Base-by-base conservation (phyloP, 73 alveolate species). In the Urostyla sp. region DNA sequence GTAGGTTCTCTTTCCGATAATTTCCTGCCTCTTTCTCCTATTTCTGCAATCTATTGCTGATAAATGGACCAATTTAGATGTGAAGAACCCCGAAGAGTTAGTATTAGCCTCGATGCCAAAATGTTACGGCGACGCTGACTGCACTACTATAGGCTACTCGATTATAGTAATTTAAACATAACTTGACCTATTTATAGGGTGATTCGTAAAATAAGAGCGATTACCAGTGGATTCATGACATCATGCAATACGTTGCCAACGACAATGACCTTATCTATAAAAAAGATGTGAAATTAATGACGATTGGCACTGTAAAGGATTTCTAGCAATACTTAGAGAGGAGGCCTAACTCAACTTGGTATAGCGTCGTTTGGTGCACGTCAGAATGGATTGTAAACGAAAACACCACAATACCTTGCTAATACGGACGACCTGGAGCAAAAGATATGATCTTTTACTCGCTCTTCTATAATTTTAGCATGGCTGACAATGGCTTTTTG, bases 81-180 rank as follows among this genome's bases (percentile, higher is more conserved):
- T 21, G 28, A 7, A 36, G 6, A 60, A 37, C 27, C 55, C 78
- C 20, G 23, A 7, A 7, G 31, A 35, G 34, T 7, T 18, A 35
- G 5, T 6, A 10, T 13, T 60, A 10, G 11, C 16, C 16, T n/a
- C 60, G 11, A 8, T 60, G 6, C 78, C 78, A 5, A 16, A 34
- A n/a, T 60, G 78, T 37, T 11, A 6, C 7, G 78, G 78, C 20
- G 78, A 60, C 72, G 60, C 78, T 34, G 91, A 66, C 18, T 93
- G 98, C 46, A 77, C 76, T 0, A 91, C 97, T 11, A 72, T 93
- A n/a, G 98, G 97, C 0, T 85, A 90, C 56, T 81, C 81, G 0
- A 67, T 88, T 21, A 75, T 93, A 0, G 95, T 52, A 79, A 50
- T 20, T 50, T 7, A 8, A 13, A 50, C 15, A 40, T 50, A 13